Base-by-base conservation (phyloP, 164 flowering plant genomes). In the Brasenia schreberi region DNA sequence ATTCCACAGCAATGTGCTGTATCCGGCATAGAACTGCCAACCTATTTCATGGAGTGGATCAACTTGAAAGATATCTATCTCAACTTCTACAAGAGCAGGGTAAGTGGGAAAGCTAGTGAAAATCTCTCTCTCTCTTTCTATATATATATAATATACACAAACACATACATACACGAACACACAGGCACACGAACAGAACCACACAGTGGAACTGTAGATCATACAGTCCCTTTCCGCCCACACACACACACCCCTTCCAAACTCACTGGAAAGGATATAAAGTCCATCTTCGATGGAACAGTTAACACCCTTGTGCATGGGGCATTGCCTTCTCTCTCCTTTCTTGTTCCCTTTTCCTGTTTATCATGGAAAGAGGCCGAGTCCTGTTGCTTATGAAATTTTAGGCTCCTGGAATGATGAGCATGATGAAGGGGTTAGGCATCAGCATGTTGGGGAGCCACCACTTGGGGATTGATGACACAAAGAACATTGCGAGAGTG, bases 381-480 rank as follows among this genome's bases (percentile, higher is more conserved):
- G 12, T 56, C 12, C 0, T 56, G 12, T 56, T 56, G 12, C 16
- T 56, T 56, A 56, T 5, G 18, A n/a, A 9, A n/a, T 60, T 49
- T 68, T 68, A 94, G 96, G 97, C 97, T 61, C 73, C 87, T 11
- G 99, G 99, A 74, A 94, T 94, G 99, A 68, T 78, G 80, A 74
- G 87, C 43, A 88, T 94, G 99, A 82, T 94, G 90, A 83, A 77
- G 67, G 79, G 84, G 73, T 86, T 86, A 23, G 66, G 67, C 66
- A 81, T 94, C 14, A 84, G 82, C 39, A 71, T 79, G 68, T 44
- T 83, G 62, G 99, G 96, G 77, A 91, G 92, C 72, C 99, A 94
- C 74, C 99, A 94, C 82, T 92, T 94, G 56, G 97, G 99, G 11
- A 84, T 94, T 18, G 99, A 94, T 75, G 99, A 94, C 70, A 71